Conservation (phyloP, 805 yeast species). For the Cyberlindnera bimundalis region DNA sequence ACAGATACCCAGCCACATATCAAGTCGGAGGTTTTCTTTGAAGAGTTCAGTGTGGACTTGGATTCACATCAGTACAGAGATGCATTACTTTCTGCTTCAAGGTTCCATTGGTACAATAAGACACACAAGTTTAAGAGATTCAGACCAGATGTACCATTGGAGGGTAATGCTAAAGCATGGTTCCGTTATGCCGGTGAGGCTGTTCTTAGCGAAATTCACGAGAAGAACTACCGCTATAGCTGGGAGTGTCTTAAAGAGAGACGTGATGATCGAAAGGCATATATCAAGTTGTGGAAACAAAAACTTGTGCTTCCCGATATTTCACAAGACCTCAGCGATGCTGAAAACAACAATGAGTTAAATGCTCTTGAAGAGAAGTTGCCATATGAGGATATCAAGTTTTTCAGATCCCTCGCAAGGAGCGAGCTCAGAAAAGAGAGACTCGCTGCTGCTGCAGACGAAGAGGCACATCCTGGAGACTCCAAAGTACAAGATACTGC, state of each 20-base stretch:
- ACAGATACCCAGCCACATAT: conserved; percentile 68
- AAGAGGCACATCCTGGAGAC: conserved; percentile 8
- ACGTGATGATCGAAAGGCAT: conserved; percentile 66
- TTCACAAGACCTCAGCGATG: conserved; percentile 31
- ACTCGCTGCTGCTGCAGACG: conserved; percentile 20
- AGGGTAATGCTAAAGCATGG: conserved; percentile 78
- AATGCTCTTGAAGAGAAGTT: conserved; percentile 55
- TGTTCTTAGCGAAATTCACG: conserved; percentile 76
- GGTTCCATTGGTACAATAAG: conserved; percentile 71
- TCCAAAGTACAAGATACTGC: conserved; percentile 3
- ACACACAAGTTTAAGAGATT: conserved; percentile 70
- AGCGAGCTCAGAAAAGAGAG: conserved; percentile 59
- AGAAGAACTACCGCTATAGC: conserved; percentile 74
- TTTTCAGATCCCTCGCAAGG: conserved; percentile 80
- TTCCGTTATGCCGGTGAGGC: conserved; percentile 75
- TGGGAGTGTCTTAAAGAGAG: conserved; percentile 79
- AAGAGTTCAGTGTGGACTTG: conserved; percentile 82
- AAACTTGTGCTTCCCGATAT: conserved; percentile 40
- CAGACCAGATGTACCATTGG: conserved; percentile 52
- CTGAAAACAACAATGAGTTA: conserved; percentile 38
- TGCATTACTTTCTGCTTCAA: conserved; percentile 74
- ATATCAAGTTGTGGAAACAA: conserved; percentile 64
- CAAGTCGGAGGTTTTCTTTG: conserved; percentile 71
- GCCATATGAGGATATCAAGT: conserved; percentile 73
- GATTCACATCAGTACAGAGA: conserved; percentile 85